Evolutionary conservation across 2,329 filamentous ascomycete species (phyloP), one percentile per base, ranked within the genome.

Genomic region (Cladorrhinum sp.): DNA sequence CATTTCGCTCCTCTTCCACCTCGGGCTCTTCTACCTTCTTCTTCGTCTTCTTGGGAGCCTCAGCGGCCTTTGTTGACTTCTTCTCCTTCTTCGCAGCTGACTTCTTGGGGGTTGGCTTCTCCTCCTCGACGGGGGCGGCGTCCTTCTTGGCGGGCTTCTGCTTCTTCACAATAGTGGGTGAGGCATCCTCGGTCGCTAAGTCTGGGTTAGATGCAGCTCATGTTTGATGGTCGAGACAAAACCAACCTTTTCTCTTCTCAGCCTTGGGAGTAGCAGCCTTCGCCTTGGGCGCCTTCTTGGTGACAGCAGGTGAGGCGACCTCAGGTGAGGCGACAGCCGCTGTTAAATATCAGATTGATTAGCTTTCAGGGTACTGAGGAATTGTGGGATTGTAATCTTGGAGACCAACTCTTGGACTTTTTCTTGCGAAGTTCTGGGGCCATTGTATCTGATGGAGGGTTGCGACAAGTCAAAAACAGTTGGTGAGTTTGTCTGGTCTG

Each of bases 241-340:
- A 59, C 61, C n/a, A 58, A 69, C 69, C 68, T 65, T 69, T 70
- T 2, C 69, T 63, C 67, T 71, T 71, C 58, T 69, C 66, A 3
- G 61, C 56, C 63, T 68, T 68, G 25, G 66, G 63, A 10, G 61
- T 64, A 48, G 54, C 58, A 60, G 62, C 61, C 49, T 61, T 62
- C 8, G 62, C 51, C 51, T 66, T 65, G 32, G 58, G 18, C 16
- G 41, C 57, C 55, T 66, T 65, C 57, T 67, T 66, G 50, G 49
- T 38, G 20, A 38, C 27, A 38, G 56, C 55, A 24, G 53, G 53
- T n/a, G 64, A 54, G 41, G 58, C 56, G n/a, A 62, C 48, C 55
- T 65, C 67, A 4, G 58, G 59, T 45, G 60, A 62, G 50, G 53
- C 57, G 10, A 57, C 50, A 22, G 56, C 63, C 62, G 60, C 62